Percentiles rank a stretch among this genome's conserved stretches.
These are phyloP conservation scores for Pythium utonaiense DNA, from an alignment of 352 stramenopile genomes.

Conservation along the genomic window DNA sequence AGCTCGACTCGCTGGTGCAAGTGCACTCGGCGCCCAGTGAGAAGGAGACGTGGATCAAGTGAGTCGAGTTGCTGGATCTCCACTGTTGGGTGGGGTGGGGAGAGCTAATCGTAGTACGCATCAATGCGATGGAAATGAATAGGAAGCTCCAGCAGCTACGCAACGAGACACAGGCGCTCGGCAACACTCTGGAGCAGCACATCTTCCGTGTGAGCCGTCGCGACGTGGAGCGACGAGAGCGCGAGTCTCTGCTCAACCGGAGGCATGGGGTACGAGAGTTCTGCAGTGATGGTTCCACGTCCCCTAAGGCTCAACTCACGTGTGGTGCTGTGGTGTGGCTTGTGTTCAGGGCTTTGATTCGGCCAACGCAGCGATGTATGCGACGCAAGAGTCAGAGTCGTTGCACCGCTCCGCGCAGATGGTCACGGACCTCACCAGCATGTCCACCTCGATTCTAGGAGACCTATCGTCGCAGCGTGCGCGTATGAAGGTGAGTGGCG, in stretches of 20 bases:
- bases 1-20: constrained; percentile 79
- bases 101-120: too few species aligned
- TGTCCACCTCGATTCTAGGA: constrained; percentile 68
- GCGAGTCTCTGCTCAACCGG: constrained; percentile 71
- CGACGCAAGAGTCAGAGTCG: constrained; percentile 74
- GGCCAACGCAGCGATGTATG: constrained; percentile 69
- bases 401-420: constrained; percentile 76
- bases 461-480: constrained; percentile 68
- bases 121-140: neutral
- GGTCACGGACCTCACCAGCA: constrained; percentile 72
- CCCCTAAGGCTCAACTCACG: neutral
- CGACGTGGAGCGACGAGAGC: constrained; percentile 63
- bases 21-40: constrained; percentile 42
- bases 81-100: too few species aligned
- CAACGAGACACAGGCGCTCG: constrained; percentile 64
- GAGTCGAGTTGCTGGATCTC: constrained; percentile 10
- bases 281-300: neutral
- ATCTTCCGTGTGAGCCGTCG: constrained; percentile 67
- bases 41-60: constrained; percentile 79
- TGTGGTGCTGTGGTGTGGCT: neutral
- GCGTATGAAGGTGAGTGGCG: constrained; percentile 50
- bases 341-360: constrained; percentile 61
- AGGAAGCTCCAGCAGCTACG: constrained; percentile 74
- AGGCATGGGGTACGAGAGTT: constrained; percentile 37
- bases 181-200: constrained; percentile 71